These are phyloP conservation scores for Herpotrichia juniperi DNA, from an alignment of 2,329 filamentous ascomycete genomes.

Conservation along the genomic window DNA sequence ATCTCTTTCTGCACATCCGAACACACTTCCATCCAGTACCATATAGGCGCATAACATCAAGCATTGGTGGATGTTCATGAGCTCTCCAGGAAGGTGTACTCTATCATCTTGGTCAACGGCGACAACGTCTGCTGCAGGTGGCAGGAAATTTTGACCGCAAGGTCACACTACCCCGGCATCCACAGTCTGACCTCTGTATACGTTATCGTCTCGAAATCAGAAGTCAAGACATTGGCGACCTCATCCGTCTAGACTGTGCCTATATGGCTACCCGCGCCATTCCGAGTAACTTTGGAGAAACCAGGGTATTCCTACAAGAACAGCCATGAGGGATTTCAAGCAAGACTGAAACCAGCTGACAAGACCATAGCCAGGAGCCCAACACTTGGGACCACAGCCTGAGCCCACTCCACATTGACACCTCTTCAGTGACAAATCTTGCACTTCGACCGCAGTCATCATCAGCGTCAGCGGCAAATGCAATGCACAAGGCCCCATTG, in stretches of 20 bases:
- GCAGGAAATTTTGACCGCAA: too few species aligned
- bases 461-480: conserved; percentile 18
- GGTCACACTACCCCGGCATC: too few species aligned
- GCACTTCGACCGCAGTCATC: conserved; percentile 36
- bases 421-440: conserved; percentile 28
- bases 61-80: not conserved
- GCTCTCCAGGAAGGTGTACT: not conserved
- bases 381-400: conserved; percentile 34
- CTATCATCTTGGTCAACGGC: not conserved
- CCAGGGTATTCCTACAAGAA: not conserved
- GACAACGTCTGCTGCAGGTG: too few species aligned
- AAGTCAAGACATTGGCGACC: not conserved
- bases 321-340: not conserved
- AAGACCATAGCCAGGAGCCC: conserved; percentile 32
- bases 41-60: not conserved
- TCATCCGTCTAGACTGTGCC: not conserved
- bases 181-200: not conserved
- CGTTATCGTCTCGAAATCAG: not conserved
- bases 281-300: conserved; percentile 1
- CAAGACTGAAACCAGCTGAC: conserved; percentile 25
- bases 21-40: not conserved
- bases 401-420: conserved; percentile 37
- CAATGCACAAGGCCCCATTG: conserved; percentile 42
- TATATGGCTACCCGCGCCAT: not conserved
- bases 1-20: not conserved